Evolutionary conservation across 129 eudicot species (phyloP), one percentile per base, ranked within the genome.

Genomic region (sunflower (Helianthus annuus)): DNA sequence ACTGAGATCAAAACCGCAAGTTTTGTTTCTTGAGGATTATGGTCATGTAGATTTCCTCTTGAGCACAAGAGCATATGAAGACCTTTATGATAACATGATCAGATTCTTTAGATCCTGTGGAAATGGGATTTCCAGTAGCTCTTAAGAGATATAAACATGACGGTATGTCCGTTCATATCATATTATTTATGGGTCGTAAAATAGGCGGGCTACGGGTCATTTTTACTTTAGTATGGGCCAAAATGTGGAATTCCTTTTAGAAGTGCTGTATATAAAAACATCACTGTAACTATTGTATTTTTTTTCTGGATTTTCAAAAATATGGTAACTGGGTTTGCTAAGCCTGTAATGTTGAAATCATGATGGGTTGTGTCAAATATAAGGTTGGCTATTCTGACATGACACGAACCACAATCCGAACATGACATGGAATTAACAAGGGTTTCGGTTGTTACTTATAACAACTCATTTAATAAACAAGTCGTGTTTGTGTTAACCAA

Each of bases 31-130:
- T 8, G 91, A 95, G 64, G 75, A 88, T 59, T 95, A 95, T 38
- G 97, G 97, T 68, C 99, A 95, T 81, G 46, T 88, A 5, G 99
- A 95, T 80, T 90, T 95, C 76, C 88, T 95, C 5, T 61, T 86
- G 72, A 83, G 97, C 66, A 79, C 79, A 63, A 84, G 39, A 14
- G 83, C 87, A 24, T 88, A 84, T 71, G 82, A 83, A 83, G 97
- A 95, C 83, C 87, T 95, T 75, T 95, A 88, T 53, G 87, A 83
- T 4, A 75, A 55, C 48, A 77, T 95, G 94, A 82, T 90, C 65
- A 51, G 66, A 13, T 95, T 90, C 72, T 88, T 95, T 75, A 84
- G 77, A 78, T 86, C 96, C 42, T 68, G 71, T 45, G 80, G 84
- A 76, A 60, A 32, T 13, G 66, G 19, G 10, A 70, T 39, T 40